A percentile compares a stretch with the other conserved stretches of the same genome.
Conservation (phyloP, 345 rosid genomes). For the Clarkia xantiana region DNA sequence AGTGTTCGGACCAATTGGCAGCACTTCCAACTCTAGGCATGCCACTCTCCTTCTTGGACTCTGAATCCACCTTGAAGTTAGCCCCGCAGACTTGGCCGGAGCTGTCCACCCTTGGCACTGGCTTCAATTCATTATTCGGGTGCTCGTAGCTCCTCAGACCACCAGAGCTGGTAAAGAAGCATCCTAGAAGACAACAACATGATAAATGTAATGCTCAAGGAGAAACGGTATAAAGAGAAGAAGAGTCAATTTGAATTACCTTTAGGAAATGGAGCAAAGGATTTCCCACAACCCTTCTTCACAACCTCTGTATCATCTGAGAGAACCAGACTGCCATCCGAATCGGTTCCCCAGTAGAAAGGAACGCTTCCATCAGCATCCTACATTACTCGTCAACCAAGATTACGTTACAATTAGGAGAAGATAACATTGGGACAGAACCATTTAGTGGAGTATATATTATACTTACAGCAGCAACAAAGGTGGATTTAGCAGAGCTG, state of each 20-base stretch:
- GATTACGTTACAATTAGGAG: background rate
- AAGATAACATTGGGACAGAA: background rate
- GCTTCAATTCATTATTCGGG: constrained; percentile 77
- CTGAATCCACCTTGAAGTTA: constrained; percentile 60
- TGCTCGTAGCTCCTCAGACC: constrained; percentile 88
- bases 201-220: background rate
- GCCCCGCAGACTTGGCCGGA: constrained; percentile 77
- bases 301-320: constrained; percentile 57
- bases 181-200: constrained; percentile 31
- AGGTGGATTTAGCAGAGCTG: constrained; percentile 38
- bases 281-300: constrained; percentile 79
- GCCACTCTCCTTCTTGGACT: constrained; percentile 55
- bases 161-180: constrained; percentile 86
- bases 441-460: background rate
- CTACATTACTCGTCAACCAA: constrained; percentile 23
- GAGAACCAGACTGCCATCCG: constrained; percentile 63
- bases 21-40: constrained; percentile 91
- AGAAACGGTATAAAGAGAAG: no score
- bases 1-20: constrained; percentile 69
- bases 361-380: constrained; percentile 82
- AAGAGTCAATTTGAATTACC: constrained; percentile 21
- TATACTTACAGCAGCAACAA: constrained; percentile 61
- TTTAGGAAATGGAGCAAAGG: constrained; percentile 92
- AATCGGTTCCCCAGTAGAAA: constrained; percentile 80
- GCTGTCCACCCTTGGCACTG: constrained; percentile 86